Conservation (phyloP, 2,329 filamentous ascomycete genomes). For the Leptographium radiaticola region DNA sequence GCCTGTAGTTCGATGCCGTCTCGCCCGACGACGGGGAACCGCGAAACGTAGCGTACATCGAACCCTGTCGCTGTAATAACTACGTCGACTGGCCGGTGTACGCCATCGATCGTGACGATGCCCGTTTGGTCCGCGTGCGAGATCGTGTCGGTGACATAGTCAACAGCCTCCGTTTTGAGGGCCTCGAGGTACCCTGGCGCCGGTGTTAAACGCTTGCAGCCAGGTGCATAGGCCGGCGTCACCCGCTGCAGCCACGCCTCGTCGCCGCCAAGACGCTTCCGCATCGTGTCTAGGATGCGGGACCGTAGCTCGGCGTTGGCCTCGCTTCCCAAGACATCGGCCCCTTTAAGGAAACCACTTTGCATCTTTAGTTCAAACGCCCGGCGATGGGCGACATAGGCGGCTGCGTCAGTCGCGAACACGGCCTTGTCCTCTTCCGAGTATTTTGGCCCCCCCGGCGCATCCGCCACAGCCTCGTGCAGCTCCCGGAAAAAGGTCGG, state of each 20-base stretch:
- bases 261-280: slow-evolving; percentile 16
- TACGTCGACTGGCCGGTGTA: slow-evolving; percentile 17
- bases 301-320: slow-evolving; percentile 12
- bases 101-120: slow-evolving; percentile 14
- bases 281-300: slow-evolving; percentile 15
- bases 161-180: slow-evolving; percentile 16
- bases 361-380: slow-evolving; percentile 7
- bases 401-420: slow-evolving; percentile 1
- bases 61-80: slow-evolving; percentile 13
- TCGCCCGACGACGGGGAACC: slow-evolving; percentile 6
- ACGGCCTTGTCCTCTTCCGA: slow-evolving; percentile 1
- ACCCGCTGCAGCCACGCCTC: slow-evolving; percentile 17
- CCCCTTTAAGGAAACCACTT: slow-evolving; percentile 12
- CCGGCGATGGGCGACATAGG: slow-evolving; percentile 1
- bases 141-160: slow-evolving; percentile 14
- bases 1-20: slow-evolving; percentile 7
- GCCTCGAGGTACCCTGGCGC: slow-evolving; percentile 15
- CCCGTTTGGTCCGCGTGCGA: slow-evolving; percentile 17
- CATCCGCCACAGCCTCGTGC: not conserved
- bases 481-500: slow-evolving; percentile 14
- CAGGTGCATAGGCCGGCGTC: slow-evolving; percentile 11
- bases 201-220: slow-evolving; percentile 15
- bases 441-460: slow-evolving; percentile 1
- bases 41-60: slow-evolving; percentile 11
- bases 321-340: slow-evolving; percentile 11